Percentiles rank a stretch among this genome's conserved stretches.
phyloP scores from a whole-genome alignment of 2,329 filamentous ascomycete genomes.

The Bipolaris victoriae region DNA sequence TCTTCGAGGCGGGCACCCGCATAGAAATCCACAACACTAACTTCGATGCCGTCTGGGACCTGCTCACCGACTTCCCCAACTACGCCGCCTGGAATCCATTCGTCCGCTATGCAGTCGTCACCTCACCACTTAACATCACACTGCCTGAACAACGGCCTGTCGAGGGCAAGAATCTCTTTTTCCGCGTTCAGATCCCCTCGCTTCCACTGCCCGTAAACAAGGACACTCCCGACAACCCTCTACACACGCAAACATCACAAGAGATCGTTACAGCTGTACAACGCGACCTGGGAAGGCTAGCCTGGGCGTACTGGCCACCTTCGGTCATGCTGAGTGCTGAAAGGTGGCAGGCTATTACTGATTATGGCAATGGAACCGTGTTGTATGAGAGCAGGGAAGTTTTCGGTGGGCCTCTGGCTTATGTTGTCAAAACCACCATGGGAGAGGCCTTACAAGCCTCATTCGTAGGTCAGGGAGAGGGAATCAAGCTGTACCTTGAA shows the following conservation, averaged over 20 bases:
- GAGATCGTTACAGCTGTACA: conserved; percentile 43
- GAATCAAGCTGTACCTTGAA: conserved; percentile 31
- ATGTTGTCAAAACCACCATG: conserved; percentile 17
- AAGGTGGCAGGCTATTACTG: conserved; percentile 40
- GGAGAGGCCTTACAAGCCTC: conserved; percentile 29
- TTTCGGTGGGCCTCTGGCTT: conserved; percentile 29
- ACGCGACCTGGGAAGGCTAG: conserved; percentile 29
- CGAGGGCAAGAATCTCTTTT: conserved; percentile 29
- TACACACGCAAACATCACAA: conserved; percentile 31
- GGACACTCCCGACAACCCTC: conserved; percentile 33
- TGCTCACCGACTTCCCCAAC: conserved; percentile 34
- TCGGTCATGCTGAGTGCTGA: conserved; percentile 23
- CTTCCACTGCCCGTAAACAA: conserved; percentile 36
- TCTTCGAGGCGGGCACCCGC: conserved; percentile 38
- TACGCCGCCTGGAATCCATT: conserved; percentile 45
- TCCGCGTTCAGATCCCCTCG: conserved; percentile 40
- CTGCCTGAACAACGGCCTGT: conserved; percentile 34
- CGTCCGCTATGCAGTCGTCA: conserved; percentile 34
- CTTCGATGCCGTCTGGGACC: conserved; percentile 31
- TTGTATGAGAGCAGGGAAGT: conserved; percentile 44
- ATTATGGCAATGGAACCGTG: conserved; percentile 29
- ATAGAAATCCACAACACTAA: conserved; percentile 34
- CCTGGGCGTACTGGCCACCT: conserved; percentile 30
- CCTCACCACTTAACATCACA: conserved; percentile 26
- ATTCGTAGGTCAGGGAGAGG: conserved; percentile 39